Conservation (phyloP, 2,329 filamentous ascomycete genomes). For the Xylaria digitata region DNA sequence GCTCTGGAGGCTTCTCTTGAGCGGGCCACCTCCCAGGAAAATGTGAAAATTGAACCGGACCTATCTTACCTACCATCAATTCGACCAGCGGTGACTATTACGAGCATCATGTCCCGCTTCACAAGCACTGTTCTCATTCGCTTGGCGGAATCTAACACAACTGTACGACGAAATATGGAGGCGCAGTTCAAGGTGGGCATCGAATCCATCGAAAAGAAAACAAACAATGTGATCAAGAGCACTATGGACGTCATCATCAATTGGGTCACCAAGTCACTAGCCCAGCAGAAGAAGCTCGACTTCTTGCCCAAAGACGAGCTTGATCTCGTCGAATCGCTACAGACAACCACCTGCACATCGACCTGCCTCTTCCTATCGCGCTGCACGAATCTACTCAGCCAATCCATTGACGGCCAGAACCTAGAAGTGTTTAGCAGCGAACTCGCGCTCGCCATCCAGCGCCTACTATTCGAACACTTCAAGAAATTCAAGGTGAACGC, state of each 20-base stretch:
- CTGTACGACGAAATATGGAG: constrained; percentile 89
- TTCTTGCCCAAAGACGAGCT: constrained; percentile 87
- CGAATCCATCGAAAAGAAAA: constrained; percentile 85
- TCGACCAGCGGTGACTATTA: constrained; percentile 85
- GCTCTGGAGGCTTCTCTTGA: constrained; percentile 77
- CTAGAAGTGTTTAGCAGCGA: constrained; percentile 85
- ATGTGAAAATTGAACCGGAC: constrained; percentile 85
- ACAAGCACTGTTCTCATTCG: constrained; percentile 91
- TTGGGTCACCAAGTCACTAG: constrained; percentile 78
- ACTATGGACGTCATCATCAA: constrained; percentile 76
- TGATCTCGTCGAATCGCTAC: constrained; percentile 74
- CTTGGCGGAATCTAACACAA: constrained; percentile 88
- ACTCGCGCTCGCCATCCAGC: constrained; percentile 81
- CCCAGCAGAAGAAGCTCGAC: constrained; percentile 86
- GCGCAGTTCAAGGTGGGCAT: constrained; percentile 80
- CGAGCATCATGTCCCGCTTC: constrained; percentile 92
- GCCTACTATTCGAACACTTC: constrained; percentile 89
- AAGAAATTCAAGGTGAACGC: constrained; percentile 94
- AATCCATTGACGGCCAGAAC: constrained; percentile 84
- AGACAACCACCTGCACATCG: constrained; percentile 85
- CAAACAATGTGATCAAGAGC: constrained; percentile 69
- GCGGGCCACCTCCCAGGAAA: constrained; percentile 79
- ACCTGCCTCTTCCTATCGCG: constrained; percentile 84
- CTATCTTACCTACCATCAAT: constrained; percentile 83
- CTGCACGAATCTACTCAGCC: constrained; percentile 70